These are phyloP conservation scores for Entomortierella beljakovae DNA, from an alignment of 192 early-diverging fungal species.

Conservation along the genomic window DNA sequence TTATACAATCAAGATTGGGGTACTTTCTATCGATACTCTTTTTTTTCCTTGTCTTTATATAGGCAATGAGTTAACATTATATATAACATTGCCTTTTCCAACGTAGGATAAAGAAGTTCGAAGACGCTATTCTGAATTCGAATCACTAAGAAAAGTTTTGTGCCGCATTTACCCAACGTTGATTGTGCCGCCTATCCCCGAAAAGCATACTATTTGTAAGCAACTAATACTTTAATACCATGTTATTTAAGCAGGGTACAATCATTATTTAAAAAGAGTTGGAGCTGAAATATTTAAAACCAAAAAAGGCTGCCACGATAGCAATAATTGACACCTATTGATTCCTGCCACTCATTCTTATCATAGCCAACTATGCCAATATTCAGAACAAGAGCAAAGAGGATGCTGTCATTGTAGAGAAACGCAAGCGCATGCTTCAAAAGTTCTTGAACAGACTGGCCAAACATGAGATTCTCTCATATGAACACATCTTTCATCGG, in stretches of 20 bases:
- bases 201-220: slow-evolving; percentile 92
- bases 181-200: slow-evolving; percentile 96
- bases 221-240: slow-evolving; percentile 35
- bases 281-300: background rate
- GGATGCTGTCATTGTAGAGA: slow-evolving; percentile 90
- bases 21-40: slow-evolving; percentile 23
- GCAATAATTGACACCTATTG: too few species aligned
- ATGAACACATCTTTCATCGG: slow-evolving; percentile 91
- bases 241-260: background rate
- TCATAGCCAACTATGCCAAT: slow-evolving; percentile 71
- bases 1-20: slow-evolving; percentile 65
- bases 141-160: slow-evolving; percentile 85
- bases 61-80: background rate
- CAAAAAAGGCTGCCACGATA: too few species aligned
- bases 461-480: slow-evolving; percentile 86
- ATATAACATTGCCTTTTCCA: background rate
- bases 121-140: slow-evolving; percentile 97
- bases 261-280: background rate
- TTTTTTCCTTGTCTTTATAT: background rate
- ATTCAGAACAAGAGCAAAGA: slow-evolving; percentile 92
- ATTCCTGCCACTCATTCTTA: slow-evolving; percentile 7
- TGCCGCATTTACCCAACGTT: slow-evolving; percentile 85
- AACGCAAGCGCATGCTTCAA: slow-evolving; percentile 93
- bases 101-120: slow-evolving; percentile 74
- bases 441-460: slow-evolving; percentile 93